Base-by-base conservation (phyloP, 2,329 filamentous ascomycete species). In the Penicillium vulpinum region DNA sequence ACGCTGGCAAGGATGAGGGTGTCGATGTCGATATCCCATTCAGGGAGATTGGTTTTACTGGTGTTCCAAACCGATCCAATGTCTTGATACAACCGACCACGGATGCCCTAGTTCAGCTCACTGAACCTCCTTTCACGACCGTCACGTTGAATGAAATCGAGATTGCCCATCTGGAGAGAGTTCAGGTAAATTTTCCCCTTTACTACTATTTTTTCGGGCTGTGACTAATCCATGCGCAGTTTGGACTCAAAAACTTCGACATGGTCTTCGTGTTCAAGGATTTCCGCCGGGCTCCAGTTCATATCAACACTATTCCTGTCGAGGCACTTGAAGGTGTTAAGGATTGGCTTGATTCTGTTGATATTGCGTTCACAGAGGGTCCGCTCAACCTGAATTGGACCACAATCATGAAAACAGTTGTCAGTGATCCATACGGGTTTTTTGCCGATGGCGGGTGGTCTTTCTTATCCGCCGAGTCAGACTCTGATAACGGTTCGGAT, bases 371-470 rank as follows among this genome's bases (percentile, higher is more conserved):
- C 80, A 90, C 87, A 13, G 95, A 99, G 76, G 94, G 94, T 56
- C 94, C 93, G 1, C 86, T 99, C 65, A 99, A 99, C 79, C 83
- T 99, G 56, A 97, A 97, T 82, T 99, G 94, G 94, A 89, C 90
- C 11, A 96, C 92, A 16, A 99, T 99, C 72, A 99, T 99, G 92
- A 99, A 99, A 83, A 99, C 94, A 0, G 92, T 99, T 26, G 93
- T 90, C 21, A 88, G 89, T 35, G 92, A 99, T 72, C 91, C 94
- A 2, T 93, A 99, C 72, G 86, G 89, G 66, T 99, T 99, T 85
- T 99, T 97, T 75, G 85, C 83, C 4, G 93, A 97, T 62, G 94
- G 95, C 31, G 94, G 94, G 44, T 99, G 94, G 94, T 89, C 86
- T 2, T 97, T 99, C 84, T 75, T 99, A 57, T 87, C 88, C 52